Conservation (phyloP, 108 stramenopile species). For the Discostella pseudostelligera region DNA sequence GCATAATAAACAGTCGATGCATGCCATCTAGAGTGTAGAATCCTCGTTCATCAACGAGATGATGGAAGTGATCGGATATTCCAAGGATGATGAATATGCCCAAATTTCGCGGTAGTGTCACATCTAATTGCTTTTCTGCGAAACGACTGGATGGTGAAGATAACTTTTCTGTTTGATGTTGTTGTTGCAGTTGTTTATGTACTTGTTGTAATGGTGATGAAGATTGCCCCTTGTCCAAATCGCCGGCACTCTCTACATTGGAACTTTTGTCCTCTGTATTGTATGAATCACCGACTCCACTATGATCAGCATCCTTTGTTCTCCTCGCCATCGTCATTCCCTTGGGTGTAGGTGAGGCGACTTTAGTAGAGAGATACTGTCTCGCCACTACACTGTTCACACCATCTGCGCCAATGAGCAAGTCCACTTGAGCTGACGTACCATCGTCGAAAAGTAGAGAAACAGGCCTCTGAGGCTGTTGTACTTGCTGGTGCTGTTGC, state of each 20-base stretch:
- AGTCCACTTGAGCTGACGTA: constrained; percentile 52
- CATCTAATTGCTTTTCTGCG: too few relatives aligned
- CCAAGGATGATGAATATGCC: constrained; percentile 79
- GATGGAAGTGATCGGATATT: constrained; percentile 65
- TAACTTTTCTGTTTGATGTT: constrained; percentile 28
- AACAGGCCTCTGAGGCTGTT: constrained; percentile 24
- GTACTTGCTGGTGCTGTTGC: not conserved
- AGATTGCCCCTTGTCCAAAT: too few relatives aligned
- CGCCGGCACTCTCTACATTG: too few relatives aligned
- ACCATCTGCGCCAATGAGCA: constrained; percentile 84
- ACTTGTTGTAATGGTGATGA: not conserved
- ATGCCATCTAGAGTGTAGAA: constrained; percentile 78
- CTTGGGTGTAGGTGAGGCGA: constrained; percentile 24
- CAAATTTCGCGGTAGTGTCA: constrained; percentile 30
- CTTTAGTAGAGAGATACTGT: constrained; percentile 35
- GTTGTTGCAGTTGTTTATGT: constrained; percentile 18
- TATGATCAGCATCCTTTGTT: not conserved
- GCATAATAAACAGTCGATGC: constrained; percentile 87
- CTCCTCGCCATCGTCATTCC: not conserved
- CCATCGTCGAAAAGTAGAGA: constrained; percentile 52
- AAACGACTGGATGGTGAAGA: not conserved
- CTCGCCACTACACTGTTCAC: constrained; percentile 68
- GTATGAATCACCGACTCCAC: not conserved
- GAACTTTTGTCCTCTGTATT: not conserved
- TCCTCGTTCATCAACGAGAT: constrained; percentile 75